Evolutionary conservation across 441 rosid genomes (phyloP).

Genomic region (Brassica balearica): DNA sequence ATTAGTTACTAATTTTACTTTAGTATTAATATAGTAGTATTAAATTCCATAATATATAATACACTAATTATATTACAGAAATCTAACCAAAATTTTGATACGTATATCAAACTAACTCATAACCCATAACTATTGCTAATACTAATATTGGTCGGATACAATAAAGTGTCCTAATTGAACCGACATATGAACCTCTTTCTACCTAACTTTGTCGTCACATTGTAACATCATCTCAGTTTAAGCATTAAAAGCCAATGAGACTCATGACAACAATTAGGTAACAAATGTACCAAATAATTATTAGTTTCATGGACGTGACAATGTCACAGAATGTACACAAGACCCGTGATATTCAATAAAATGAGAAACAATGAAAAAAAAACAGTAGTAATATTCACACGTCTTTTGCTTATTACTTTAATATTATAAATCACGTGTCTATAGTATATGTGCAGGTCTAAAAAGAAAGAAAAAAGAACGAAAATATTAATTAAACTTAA

Average conservation of each 20-base stretch:
- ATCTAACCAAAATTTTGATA: background rate
- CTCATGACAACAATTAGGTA: background rate
- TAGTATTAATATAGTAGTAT: background rate
- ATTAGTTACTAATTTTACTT: background rate
- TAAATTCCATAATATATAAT: background rate
- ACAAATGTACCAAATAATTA: background rate
- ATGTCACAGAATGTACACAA: conserved; percentile 7
- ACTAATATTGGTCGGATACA: background rate
- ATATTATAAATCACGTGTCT: conserved; percentile 23
- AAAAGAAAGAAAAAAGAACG: background rate
- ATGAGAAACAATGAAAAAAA: background rate
- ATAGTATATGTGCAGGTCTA: conserved; percentile 16
- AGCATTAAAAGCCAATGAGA: conserved; percentile 9
- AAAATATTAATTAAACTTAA: background rate
- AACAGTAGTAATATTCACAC: conserved; percentile 33
- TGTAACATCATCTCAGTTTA: conserved; percentile 31
- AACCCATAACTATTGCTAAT: background rate
- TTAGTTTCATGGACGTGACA: background rate
- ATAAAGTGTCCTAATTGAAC: conserved; percentile 20
- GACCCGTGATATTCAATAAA: conserved; percentile 1
- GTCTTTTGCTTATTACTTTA: conserved; percentile 34
- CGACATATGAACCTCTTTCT: conserved; percentile 1
- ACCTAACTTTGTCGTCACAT: conserved; percentile 26
- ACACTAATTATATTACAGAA: background rate
- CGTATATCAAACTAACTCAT: background rate